Evolutionary conservation across 108 stramenopile species (phyloP).

Genomic region (Cylindrotheca fusiformis): DNA sequence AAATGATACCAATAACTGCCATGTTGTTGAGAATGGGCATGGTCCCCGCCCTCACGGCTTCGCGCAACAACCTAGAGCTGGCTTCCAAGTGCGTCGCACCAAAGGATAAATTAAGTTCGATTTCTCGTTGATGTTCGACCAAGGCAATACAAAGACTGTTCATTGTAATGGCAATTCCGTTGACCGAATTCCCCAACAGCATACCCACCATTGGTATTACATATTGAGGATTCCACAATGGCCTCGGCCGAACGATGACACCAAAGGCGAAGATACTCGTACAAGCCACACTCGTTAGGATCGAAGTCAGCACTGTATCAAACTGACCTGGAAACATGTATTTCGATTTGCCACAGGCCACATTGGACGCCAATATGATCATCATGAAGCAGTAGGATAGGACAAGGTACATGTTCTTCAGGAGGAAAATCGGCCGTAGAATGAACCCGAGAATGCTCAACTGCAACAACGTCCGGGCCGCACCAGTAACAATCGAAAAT

Average conservation of each 20-base stretch:
- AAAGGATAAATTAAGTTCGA: constrained; percentile 56
- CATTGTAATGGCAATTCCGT: constrained; percentile 49
- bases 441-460: constrained; percentile 62
- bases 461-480: constrained; percentile 53
- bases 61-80: constrained; percentile 37
- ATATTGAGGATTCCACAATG: constrained; percentile 68
- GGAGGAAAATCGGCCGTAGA: constrained; percentile 65
- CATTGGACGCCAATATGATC: constrained; percentile 56
- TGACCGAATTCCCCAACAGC: constrained; percentile 71
- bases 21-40: constrained; percentile 58
- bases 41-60: constrained; percentile 43
- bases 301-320: constrained; percentile 34
- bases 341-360: constrained; percentile 46
- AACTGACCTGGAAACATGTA: constrained; percentile 50
- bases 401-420: constrained; percentile 1
- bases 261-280: constrained; percentile 50
- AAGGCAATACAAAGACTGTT: constrained; percentile 42
- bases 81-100: constrained; percentile 61
- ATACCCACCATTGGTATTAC: constrained; percentile 79
- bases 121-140: constrained; percentile 44
- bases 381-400: constrained; percentile 34
- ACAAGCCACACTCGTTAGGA: constrained; percentile 35
- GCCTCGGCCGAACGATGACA: constrained; percentile 44
- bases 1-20: constrained; percentile 40
- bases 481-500: neutral